Percentiles rank a stretch among this genome's conserved stretches.
phyloP scores from a whole-genome alignment of 345 rosid species.

The Syzygium aromaticum region DNA sequence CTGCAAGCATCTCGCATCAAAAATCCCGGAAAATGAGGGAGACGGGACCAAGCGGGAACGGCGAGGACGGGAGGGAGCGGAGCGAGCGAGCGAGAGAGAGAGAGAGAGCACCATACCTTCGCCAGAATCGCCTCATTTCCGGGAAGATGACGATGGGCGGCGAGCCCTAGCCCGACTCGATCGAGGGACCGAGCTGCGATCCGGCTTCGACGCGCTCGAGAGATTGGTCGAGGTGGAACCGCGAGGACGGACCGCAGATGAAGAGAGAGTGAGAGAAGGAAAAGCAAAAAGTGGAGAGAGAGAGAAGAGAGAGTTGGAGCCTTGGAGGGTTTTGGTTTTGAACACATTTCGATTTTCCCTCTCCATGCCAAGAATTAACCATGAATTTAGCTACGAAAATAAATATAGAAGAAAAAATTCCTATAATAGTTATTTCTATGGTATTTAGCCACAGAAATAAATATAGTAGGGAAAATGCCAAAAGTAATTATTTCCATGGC shows the following conservation, averaged over 20 bases:
- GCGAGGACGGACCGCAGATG: neutral
- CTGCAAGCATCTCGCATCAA: neutral
- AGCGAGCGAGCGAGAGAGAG: too few species aligned
- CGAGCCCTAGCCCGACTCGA: neutral
- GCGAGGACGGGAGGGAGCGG: too few species aligned
- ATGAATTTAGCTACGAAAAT: too few species aligned
- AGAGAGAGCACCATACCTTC: neutral
- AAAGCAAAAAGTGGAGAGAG: too few species aligned
- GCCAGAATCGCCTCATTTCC: neutral
- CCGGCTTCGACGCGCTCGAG: too few species aligned
- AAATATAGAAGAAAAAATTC: too few species aligned
- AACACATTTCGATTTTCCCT: conserved; percentile 36
- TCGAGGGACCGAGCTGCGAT: neutral
- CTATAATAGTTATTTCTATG: too few species aligned
- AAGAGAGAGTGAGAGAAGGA: neutral
- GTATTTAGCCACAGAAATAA: too few species aligned
- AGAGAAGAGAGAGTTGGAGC: neutral
- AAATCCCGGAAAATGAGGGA: neutral
- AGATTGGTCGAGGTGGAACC: too few species aligned
- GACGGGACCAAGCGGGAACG: neutral
- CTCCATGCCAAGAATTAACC: neutral
- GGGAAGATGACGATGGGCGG: neutral
- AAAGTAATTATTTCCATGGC: too few species aligned
- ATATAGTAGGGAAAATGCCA: too few species aligned
- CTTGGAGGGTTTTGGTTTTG: conserved; percentile 7